Conservation (phyloP, 306 rosid genomes). For the Ormosia emarginata region DNA sequence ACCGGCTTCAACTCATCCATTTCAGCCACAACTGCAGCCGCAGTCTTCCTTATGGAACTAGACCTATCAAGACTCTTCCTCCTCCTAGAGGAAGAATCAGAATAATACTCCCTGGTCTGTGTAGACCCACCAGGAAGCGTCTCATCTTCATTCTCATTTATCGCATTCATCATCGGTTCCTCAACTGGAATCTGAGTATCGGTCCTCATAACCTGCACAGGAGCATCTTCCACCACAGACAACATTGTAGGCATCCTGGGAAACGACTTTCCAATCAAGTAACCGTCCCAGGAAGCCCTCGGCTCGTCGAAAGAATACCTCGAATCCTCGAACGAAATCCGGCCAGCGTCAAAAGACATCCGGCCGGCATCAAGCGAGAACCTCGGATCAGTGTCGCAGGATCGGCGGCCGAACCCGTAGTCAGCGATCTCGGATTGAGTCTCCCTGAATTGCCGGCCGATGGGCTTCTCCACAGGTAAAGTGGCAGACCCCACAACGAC, state of each 20-base stretch:
- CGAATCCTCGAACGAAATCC: conserved; percentile 87
- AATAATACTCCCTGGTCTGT: conserved; percentile 83
- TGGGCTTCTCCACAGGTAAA: conserved; percentile 92
- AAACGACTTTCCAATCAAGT: conserved; percentile 60
- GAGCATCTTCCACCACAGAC: conserved; percentile 91
- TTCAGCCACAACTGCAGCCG: conserved; percentile 93
- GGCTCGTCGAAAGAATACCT: conserved; percentile 91
- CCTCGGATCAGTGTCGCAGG: conserved; percentile 96
- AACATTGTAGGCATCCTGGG: conserved; percentile 90
- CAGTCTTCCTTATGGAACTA: conserved; percentile 82
- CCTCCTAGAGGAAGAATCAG: conserved; percentile 73
- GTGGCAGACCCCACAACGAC: conserved; percentile 57
- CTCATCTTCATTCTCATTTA: conserved; percentile 55
- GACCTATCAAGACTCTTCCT: conserved; percentile 92
- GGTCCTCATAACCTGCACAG: conserved; percentile 59
- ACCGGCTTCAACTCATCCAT: conserved; percentile 78
- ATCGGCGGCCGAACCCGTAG: conserved; percentile 91
- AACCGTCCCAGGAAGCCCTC: conserved; percentile 96
- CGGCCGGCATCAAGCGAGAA: conserved; percentile 83
- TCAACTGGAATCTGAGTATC: conserved; percentile 85
- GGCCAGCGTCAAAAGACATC: conserved; percentile 59
- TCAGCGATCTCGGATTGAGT: conserved; percentile 99
- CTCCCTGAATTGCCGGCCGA: conserved; percentile 84
- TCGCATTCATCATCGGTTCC: conserved; percentile 48
- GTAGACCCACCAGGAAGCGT: conserved; percentile 68